phyloP scores from a whole-genome alignment of 495 filamentous ascomycete genomes.

The Hyaloscypha hepaticicola region DNA sequence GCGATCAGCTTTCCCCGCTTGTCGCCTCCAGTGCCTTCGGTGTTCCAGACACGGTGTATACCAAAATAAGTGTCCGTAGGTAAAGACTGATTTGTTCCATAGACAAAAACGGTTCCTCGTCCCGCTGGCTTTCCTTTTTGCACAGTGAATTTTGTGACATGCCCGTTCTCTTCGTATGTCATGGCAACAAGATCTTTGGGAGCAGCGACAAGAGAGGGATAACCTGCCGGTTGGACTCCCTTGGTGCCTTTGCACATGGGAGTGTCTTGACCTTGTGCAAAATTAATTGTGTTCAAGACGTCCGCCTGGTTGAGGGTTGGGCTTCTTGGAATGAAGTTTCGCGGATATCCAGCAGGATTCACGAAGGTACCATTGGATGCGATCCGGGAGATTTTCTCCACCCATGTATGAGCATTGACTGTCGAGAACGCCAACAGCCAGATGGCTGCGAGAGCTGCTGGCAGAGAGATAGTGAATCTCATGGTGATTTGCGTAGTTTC shows the following conservation, averaged over 20 bases:
- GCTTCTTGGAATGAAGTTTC: conserved; percentile 57
- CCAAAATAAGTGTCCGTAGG: conserved; percentile 61
- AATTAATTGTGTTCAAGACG: conserved; percentile 46
- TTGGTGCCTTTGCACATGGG: conserved; percentile 55
- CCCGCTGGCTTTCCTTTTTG: conserved; percentile 62
- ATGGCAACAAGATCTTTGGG: conserved; percentile 71
- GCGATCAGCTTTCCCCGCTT: conserved; percentile 69
- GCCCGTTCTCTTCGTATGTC: conserved; percentile 82
- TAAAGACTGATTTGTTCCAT: conserved; percentile 69
- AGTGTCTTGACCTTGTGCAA: conserved; percentile 44
- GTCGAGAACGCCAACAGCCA: conserved; percentile 10
- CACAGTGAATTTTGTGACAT: conserved; percentile 66
- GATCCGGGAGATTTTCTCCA: conserved; percentile 70
- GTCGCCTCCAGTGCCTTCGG: conserved; percentile 74
- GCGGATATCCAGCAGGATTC: conserved; percentile 64
- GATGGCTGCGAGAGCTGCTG: background rate
- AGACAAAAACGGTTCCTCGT: conserved; percentile 76
- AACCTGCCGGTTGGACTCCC: conserved; percentile 52
- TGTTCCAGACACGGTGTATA: conserved; percentile 72
- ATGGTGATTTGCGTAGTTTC: conserved; percentile 11
- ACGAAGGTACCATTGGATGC: conserved; percentile 70
- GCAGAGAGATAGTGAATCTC: conserved; percentile 2
- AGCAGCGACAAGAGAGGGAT: conserved; percentile 62
- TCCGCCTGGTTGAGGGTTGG: conserved; percentile 50
- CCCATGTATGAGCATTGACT: conserved; percentile 51